These are phyloP conservation scores for Lentinula lateritia DNA, from an alignment of 768 basidiomycete species.

Conservation along the genomic window DNA sequence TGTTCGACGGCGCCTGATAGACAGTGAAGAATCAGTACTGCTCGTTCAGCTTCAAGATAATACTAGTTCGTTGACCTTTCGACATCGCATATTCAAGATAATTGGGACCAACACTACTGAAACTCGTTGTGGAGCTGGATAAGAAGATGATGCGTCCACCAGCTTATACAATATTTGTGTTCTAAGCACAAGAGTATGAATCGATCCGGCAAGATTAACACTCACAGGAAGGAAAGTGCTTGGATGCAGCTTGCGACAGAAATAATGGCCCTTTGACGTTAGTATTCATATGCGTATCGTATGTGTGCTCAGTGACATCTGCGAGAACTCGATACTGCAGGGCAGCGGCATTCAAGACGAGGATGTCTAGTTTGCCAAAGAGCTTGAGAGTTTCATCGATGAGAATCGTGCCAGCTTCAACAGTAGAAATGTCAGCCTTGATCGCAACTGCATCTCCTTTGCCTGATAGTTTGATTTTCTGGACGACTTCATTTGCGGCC, in stretches of 20 bases:
- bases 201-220: not conserved
- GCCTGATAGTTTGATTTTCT: too few species aligned
- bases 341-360: too few species aligned
- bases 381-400: too few species aligned
- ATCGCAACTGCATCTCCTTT: too few species aligned
- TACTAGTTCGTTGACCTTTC: not conserved
- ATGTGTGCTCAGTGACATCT: not conserved
- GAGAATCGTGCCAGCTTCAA: too few species aligned
- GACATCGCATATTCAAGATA: not conserved
- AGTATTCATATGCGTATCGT: constrained; percentile 32
- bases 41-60: not conserved
- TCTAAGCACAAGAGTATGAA: not conserved
- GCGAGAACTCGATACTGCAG: too few species aligned
- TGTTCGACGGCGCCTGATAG: constrained; percentile 43
- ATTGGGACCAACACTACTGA: constrained; percentile 14
- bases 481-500: too few species aligned
- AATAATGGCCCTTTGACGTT: constrained; percentile 55
- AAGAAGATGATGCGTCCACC: constrained; percentile 56
- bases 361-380: too few species aligned
- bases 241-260: constrained; percentile 40
- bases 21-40: not conserved
- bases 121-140: constrained; percentile 40
- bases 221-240: constrained; percentile 40
- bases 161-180: constrained; percentile 20
- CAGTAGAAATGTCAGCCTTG: too few species aligned